phyloP scores from a whole-genome alignment of 306 rosid genomes.

The Macrotyloma uniflorum region DNA sequence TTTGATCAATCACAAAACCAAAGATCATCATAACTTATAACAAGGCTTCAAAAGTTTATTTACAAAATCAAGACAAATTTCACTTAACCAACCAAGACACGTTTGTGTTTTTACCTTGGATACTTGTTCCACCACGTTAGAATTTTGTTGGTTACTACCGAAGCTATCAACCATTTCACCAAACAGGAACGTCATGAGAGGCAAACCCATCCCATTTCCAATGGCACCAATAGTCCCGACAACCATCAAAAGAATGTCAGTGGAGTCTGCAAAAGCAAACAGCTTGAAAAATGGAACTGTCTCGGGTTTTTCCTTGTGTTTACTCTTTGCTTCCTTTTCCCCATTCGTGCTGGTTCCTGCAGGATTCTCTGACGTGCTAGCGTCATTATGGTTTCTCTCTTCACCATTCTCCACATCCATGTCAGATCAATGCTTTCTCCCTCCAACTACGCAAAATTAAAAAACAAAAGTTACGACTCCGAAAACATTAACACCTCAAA shows the following conservation, averaged over 20 bases:
- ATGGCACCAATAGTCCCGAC: conserved; percentile 72
- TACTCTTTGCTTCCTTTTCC: conserved; percentile 42
- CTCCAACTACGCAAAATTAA: conserved; percentile 32
- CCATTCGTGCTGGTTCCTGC: conserved; percentile 38
- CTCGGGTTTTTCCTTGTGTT: conserved; percentile 46
- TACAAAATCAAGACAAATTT: neutral
- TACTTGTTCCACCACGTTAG: conserved; percentile 47
- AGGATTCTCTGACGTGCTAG: conserved; percentile 40
- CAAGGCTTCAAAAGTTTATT: neutral
- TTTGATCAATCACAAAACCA: conserved; percentile 14
- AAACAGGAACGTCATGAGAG: conserved; percentile 72
- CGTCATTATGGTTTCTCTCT: conserved; percentile 26
- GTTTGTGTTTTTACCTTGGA: conserved; percentile 56
- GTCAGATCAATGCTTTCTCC: conserved; percentile 23
- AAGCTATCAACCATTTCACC: conserved; percentile 69
- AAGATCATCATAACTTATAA: neutral
- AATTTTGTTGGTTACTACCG: conserved; percentile 57
- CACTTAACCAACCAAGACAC: neutral
- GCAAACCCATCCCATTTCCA: conserved; percentile 71
- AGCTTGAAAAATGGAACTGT: conserved; percentile 68
- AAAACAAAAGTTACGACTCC: neutral
- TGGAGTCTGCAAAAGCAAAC: conserved; percentile 77
- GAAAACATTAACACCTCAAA: neutral
- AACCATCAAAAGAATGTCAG: conserved; percentile 63
- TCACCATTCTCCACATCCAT: conserved; percentile 56